phyloP scores from a whole-genome alignment of 352 stramenopile species.

The Aphanomyces cochlioides region DNA sequence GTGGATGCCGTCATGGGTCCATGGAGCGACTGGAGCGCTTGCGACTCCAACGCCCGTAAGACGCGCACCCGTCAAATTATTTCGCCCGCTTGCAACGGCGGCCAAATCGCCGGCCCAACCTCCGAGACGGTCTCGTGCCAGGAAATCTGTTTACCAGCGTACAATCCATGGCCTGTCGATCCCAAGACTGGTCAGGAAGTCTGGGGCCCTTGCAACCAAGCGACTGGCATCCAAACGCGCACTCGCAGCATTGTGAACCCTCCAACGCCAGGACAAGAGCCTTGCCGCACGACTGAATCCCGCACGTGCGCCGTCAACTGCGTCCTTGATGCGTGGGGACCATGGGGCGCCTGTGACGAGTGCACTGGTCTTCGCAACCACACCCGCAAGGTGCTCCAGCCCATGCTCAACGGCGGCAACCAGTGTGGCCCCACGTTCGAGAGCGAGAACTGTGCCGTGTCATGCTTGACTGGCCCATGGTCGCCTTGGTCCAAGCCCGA shows the following conservation, averaged over 20 bases:
- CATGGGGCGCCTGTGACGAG: slow-evolving; percentile 52
- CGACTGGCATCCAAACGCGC: slow-evolving; percentile 49
- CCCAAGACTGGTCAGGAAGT: neutral
- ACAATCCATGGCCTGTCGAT: slow-evolving; percentile 12
- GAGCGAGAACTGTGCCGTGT: slow-evolving; percentile 33
- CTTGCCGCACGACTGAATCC: slow-evolving; percentile 40
- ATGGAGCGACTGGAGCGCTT: slow-evolving; percentile 12
- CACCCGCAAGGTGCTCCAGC: slow-evolving; percentile 9
- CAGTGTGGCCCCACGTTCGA: slow-evolving; percentile 17
- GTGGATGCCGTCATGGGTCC: slow-evolving; percentile 14
- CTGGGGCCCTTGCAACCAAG: slow-evolving; percentile 34
- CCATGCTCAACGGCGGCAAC: slow-evolving; percentile 14
- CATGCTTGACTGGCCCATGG: slow-evolving; percentile 45
- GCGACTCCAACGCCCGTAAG: neutral
- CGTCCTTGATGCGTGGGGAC: slow-evolving; percentile 43
- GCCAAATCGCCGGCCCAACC: neutral
- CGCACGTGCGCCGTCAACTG: slow-evolving; percentile 50
- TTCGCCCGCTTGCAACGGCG: slow-evolving; percentile 4
- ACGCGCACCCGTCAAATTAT: slow-evolving; percentile 13
- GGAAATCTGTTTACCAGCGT: neutral
- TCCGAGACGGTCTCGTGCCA: slow-evolving; percentile 13
- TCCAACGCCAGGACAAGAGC: slow-evolving; percentile 39
- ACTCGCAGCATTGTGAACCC: slow-evolving; percentile 37
- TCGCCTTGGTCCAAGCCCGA: slow-evolving; percentile 45
- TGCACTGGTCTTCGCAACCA: slow-evolving; percentile 45